These are phyloP conservation scores for Hygrophila difformis DNA, from an alignment of 257 asterid species.

Conservation along the genomic window DNA sequence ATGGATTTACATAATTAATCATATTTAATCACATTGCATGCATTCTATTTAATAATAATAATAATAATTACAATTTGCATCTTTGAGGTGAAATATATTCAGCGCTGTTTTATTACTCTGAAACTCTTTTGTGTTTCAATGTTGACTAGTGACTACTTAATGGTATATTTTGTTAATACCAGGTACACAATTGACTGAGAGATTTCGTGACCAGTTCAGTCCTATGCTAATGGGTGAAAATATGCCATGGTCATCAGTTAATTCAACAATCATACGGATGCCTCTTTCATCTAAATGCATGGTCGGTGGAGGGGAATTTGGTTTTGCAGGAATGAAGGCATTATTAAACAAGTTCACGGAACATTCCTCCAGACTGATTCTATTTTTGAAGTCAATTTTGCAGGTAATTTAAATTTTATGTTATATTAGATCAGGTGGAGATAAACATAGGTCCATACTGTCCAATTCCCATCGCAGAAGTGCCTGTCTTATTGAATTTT, in stretches of 20 bases:
- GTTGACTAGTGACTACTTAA: conserved; percentile 9
- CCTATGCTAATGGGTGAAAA: conserved; percentile 67
- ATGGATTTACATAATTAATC: no score
- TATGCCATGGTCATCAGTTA: conserved; percentile 61
- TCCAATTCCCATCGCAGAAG: no score
- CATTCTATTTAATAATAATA: no score
- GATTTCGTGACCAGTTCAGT: conserved; percentile 80
- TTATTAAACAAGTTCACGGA: conserved; percentile 61
- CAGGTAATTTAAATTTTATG: conserved; percentile 45
- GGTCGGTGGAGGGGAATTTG: conserved; percentile 51
- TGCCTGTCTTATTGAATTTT: no score
- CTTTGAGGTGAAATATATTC: not conserved
- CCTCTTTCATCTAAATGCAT: conserved; percentile 68
- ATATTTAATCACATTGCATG: no score
- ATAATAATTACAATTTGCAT: conserved; percentile 7
- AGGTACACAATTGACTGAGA: conserved; percentile 81
- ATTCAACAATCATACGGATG: conserved; percentile 76
- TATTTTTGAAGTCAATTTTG: conserved; percentile 64
- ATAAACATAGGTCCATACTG: not conserved
- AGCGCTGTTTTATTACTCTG: conserved; percentile 3
- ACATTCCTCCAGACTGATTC: conserved; percentile 57
- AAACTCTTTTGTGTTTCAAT: conserved; percentile 14
- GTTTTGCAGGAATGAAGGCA: conserved; percentile 32
- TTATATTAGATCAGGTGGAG: not conserved
- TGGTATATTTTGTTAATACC: conserved; percentile 18